These are phyloP conservation scores for Monilinia laxa DNA, from an alignment of 2,329 filamentous ascomycete genomes.

Conservation along the genomic window DNA sequence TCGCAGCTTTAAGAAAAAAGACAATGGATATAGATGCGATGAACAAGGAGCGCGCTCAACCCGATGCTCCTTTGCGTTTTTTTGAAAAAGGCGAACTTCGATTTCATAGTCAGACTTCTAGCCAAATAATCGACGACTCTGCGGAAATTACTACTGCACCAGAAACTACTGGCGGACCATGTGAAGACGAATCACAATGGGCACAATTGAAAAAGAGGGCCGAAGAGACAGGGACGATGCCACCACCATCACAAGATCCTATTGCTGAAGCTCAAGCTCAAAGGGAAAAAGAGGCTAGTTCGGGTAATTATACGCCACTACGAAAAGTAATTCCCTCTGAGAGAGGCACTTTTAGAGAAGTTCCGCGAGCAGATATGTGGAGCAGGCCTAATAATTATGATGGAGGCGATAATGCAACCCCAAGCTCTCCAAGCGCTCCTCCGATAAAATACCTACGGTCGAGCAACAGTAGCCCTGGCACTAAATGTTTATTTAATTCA, in stretches of 20 bases:
- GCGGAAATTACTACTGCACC: not conserved
- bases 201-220: slow-evolving; percentile 27
- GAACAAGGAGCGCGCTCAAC: slow-evolving; percentile 10
- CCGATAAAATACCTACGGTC: not conserved
- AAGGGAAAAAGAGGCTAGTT: slow-evolving; percentile 34
- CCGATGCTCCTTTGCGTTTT: not conserved
- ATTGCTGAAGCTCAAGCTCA: slow-evolving; percentile 32
- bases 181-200: slow-evolving; percentile 25
- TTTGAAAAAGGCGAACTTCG: not conserved
- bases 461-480: not conserved
- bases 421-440: too few relatives aligned
- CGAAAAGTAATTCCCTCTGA: slow-evolving; percentile 16
- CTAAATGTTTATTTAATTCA: not conserved
- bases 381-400: slow-evolving; percentile 15
- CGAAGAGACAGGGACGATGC: slow-evolving; percentile 12
- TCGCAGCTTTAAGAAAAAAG: not conserved
- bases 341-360: not conserved
- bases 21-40: slow-evolving; percentile 4
- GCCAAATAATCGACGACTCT: slow-evolving; percentile 8
- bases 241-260: slow-evolving; percentile 4
- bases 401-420: not conserved
- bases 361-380: slow-evolving; percentile 17
- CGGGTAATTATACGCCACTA: slow-evolving; percentile 34
- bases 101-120: not conserved
- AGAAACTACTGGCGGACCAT: not conserved